phyloP scores from a whole-genome alignment of 2,329 filamentous ascomycete species.

The Colletotrichum sublineola region DNA sequence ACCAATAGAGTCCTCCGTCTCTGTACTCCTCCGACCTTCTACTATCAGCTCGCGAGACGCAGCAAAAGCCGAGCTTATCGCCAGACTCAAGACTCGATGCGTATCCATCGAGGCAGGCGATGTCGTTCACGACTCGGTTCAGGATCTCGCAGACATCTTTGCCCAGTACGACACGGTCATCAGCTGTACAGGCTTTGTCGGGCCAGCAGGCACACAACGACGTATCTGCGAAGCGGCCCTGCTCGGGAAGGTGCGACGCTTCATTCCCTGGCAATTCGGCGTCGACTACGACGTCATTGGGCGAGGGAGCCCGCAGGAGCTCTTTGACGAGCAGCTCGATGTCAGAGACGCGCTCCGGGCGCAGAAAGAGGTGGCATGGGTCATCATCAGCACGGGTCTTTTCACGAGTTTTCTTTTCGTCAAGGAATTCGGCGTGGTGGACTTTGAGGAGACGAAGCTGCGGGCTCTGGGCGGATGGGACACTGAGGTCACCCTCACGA shows the following conservation, averaged over 20 bases:
- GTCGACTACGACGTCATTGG: constrained; percentile 78
- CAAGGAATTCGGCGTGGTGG: constrained; percentile 72
- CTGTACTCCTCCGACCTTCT: constrained; percentile 66
- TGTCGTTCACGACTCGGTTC: constrained; percentile 52
- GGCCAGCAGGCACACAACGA: constrained; percentile 66
- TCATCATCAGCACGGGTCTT: constrained; percentile 76
- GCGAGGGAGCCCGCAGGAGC: constrained; percentile 67
- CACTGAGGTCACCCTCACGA: constrained; percentile 72
- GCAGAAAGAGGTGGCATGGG: constrained; percentile 67
- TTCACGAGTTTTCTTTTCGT: constrained; percentile 80
- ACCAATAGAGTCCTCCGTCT: constrained; percentile 53
- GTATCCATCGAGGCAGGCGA: constrained; percentile 61
- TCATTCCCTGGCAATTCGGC: constrained; percentile 81
- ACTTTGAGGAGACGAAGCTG: constrained; percentile 57
- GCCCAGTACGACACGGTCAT: constrained; percentile 66
- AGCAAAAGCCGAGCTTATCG: constrained; percentile 52
- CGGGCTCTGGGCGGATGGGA: constrained; percentile 73
- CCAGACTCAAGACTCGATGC: constrained; percentile 53
- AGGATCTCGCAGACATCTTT: constrained; percentile 59
- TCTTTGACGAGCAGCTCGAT: constrained; percentile 77
- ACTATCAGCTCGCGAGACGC: constrained; percentile 57
- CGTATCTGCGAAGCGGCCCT: constrained; percentile 71
- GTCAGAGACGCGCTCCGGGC: constrained; percentile 66
- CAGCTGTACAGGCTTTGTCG: constrained; percentile 71
- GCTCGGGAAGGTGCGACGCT: constrained; percentile 62